A percentile compares a stretch with the other conserved stretches of the same genome.
Evolutionary conservation across 331 rosid genomes (phyloP).

Genomic region (Telfairia occidentalis): DNA sequence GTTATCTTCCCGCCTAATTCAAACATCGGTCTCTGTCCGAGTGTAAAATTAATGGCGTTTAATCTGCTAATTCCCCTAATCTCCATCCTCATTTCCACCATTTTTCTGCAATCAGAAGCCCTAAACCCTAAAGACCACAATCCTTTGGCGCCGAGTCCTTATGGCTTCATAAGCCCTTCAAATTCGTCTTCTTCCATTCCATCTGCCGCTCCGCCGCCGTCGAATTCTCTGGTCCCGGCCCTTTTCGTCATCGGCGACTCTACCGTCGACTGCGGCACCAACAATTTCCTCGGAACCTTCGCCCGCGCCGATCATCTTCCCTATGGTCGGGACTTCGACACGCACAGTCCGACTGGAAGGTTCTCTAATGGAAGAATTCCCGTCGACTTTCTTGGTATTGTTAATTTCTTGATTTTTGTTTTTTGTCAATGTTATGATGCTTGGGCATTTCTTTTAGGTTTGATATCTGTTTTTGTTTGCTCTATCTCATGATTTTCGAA

Average conservation of each 20-base stretch:
- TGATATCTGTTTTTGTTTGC: neutral
- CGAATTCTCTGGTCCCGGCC: slow-evolving; percentile 43
- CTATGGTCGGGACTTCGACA: slow-evolving; percentile 74
- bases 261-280: slow-evolving; percentile 75
- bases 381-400: slow-evolving; percentile 70
- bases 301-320: slow-evolving; percentile 80
- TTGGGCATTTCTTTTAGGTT: neutral
- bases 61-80: slow-evolving; percentile 15
- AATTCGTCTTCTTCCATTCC: slow-evolving; percentile 9
- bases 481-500: neutral
- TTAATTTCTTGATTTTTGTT: neutral
- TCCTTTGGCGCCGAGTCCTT: neutral
- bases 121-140: slow-evolving; percentile 9
- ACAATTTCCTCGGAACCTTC: slow-evolving; percentile 63
- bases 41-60: slow-evolving; percentile 24
- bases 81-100: slow-evolving; percentile 13
- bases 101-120: slow-evolving; percentile 16
- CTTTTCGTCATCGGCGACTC: slow-evolving; percentile 83
- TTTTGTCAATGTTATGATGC: neutral
- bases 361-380: slow-evolving; percentile 81
- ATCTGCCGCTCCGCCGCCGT: slow-evolving; percentile 13
- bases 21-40: neutral
- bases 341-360: slow-evolving; percentile 68
- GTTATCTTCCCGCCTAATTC: slow-evolving; percentile 38
- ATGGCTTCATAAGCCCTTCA: neutral